Evolutionary conservation across 306 rosid genomes (phyloP), one percentile per base, ranked within the genome.

Genomic region (Quercus rubra): DNA sequence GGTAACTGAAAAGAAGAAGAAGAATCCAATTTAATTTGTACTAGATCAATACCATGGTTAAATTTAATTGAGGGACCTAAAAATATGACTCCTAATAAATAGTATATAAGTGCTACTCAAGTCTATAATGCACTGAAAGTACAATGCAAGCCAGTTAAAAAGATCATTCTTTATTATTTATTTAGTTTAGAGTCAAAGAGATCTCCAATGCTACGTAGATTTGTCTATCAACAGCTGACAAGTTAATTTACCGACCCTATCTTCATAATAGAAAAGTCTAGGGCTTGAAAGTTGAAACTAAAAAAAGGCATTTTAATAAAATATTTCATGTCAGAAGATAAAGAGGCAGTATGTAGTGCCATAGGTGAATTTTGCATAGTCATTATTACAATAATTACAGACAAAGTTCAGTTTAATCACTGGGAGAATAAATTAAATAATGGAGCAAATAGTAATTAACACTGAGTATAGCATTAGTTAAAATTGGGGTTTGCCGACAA

Each of bases 401-500:
- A 58, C 79, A 78, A 23, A 74, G 73, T 55, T 78, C 69, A 73
- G 63, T 58, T 61, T 59, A 67, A 67, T 59, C 27, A 25, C 25
- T 35, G 13, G 13, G 41, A 33, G 56, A 46, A n/a, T 75, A 55
- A 21, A 41, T 75, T 19, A 2, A 33, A 54, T 20, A 52, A 79
- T 56, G 35, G 62, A 59, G 55, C 71, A 77, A 68, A 74, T 70
- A 61, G 61, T 61, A 14, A 70, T 68, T 68, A 71, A 61, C 38
- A 51, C 7, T 25, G 55, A 43, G 30, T 23, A 3, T 28, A 13
- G 55, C 15, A 19, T 73, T 20, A 28, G 86, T 73, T 75, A 80
- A 81, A 79, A 73, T 80, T 81, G 77, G 86, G 90, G 49, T 79
- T 59, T 74, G 86, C 88, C 90, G 90, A 84, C 90, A 70, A 56